Evolutionary conservation across 2,329 filamentous ascomycete genomes (phyloP), one percentile per base, ranked within the genome.

Genomic region (Fusarium proliferatum): DNA sequence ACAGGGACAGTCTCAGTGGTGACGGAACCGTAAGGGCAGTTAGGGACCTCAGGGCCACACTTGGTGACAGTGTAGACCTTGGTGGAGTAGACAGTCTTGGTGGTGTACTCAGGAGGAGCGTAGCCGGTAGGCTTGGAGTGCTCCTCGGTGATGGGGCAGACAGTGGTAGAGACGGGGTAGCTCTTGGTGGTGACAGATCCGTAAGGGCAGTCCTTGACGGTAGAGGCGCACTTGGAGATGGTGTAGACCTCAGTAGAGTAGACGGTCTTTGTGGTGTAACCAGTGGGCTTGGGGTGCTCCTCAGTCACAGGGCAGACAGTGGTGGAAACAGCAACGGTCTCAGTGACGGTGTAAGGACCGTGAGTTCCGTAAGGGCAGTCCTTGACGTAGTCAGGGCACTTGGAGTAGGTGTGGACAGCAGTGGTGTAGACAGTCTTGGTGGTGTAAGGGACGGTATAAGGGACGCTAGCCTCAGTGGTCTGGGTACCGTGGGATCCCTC

Each of bases 231-330:
- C 56, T 74, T 61, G 56, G 67, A 63, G 60, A 72, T 28, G 16
- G 72, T 76, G 62, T 67, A 71, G 19, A 68, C 64, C 45, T 67
- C 61, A 28, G 69, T 73, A 10, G 49, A 42, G 68, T 74, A 75
- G 58, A 72, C n/a, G 15, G 70, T 72, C 67, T 69, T 69, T 82
- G 80, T 65, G 45, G 80, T 77, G 46, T 78, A 72, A 48, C 74
- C 69, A 26, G 69, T 73, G 21, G 80, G 69, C 69, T 72, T 69
- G 59, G 67, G 58, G 38, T 73, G 28, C 53, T 61, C 57, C 71
- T 76, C 71, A 23, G 78, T 80, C 57, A 85, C 80, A 16, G 85
- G 84, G 81, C 84, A 85, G 61, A 85, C 78, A 9, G 84, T 86
- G 48, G 83, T 85, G 42, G 81, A 84, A 53, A 80, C 60, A 28